Percentiles rank a stretch among this genome's conserved stretches.
These are phyloP conservation scores for Blastobotrys petasosporus DNA, from an alignment of 1,139 yeast species.

Conservation along the genomic window DNA sequence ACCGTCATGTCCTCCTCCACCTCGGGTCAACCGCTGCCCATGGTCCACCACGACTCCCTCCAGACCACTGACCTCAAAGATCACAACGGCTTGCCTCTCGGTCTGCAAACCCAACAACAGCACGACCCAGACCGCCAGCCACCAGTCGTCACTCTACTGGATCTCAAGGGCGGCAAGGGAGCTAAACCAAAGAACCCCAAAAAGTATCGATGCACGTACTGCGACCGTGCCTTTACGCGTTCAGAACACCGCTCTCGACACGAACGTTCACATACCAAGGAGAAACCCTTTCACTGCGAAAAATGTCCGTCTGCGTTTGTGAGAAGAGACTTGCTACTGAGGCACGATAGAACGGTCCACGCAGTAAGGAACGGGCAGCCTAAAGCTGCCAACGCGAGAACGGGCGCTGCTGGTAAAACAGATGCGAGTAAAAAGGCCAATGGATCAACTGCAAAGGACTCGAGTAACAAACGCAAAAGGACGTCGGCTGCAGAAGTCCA, in stretches of 20 bases:
- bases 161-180: neutral
- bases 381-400: slow-evolving; percentile 12
- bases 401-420: neutral
- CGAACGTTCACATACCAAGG: slow-evolving; percentile 78
- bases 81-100: too few relatives aligned
- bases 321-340: slow-evolving; percentile 63
- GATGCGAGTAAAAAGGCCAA: slow-evolving; percentile 1
- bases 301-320: slow-evolving; percentile 71
- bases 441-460: neutral
- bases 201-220: slow-evolving; percentile 70
- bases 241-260: slow-evolving; percentile 80
- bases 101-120: too few relatives aligned
- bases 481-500: slow-evolving; percentile 9
- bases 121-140: neutral
- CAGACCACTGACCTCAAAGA: too few relatives aligned
- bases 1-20: too few relatives aligned
- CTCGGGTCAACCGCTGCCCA: too few relatives aligned
- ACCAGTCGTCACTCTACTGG: neutral
- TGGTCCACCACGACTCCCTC: too few relatives aligned
- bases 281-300: slow-evolving; percentile 71
- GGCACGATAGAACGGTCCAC: slow-evolving; percentile 78
- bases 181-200: slow-evolving; percentile 17
- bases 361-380: slow-evolving; percentile 23
- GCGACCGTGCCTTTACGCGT: slow-evolving; percentile 75
- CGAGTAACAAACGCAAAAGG: too few relatives aligned